phyloP scores from a whole-genome alignment of 768 basidiomycete genomes.

The Sporobolomyces phaffii region DNA sequence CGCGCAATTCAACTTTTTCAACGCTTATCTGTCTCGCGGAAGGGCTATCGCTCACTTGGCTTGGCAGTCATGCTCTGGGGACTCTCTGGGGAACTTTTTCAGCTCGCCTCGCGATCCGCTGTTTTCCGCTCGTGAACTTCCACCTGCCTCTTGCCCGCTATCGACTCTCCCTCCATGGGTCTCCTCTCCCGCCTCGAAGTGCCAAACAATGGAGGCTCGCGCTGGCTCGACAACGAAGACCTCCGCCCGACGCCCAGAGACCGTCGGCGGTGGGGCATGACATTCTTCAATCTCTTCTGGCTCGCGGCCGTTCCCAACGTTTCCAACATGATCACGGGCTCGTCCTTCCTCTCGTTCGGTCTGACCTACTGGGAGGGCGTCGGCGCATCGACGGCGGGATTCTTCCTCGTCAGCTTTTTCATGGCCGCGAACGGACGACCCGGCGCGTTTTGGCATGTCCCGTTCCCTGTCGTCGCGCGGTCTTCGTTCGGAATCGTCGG shows the following conservation, averaged over 20 bases:
- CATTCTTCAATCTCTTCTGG: slow-evolving; percentile 13
- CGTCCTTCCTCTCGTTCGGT: slow-evolving; percentile 1
- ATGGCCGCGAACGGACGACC: slow-evolving; percentile 70
- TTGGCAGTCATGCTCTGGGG: too few relatives aligned
- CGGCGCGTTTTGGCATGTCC: slow-evolving; percentile 63
- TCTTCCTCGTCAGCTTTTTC: slow-evolving; percentile 51
- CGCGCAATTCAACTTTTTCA: background rate
- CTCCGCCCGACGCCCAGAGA: slow-evolving; percentile 6
- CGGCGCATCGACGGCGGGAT: slow-evolving; percentile 6
- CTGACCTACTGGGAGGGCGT: slow-evolving; percentile 4
- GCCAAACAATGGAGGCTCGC: background rate
- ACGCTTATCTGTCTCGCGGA: too few relatives aligned
- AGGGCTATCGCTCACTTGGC: too few relatives aligned
- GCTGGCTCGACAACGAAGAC: slow-evolving; percentile 17
- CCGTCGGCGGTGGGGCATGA: background rate
- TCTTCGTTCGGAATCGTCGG: slow-evolving; percentile 53
- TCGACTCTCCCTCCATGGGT: background rate
- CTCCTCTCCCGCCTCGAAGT: slow-evolving; percentile 12
- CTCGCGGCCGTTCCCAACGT: slow-evolving; percentile 8
- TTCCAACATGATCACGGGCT: background rate
- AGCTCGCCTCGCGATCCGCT: too few relatives aligned
- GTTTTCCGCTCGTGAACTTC: too few relatives aligned
- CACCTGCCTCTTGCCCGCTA: background rate
- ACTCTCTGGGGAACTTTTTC: too few relatives aligned
- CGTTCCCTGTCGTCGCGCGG: slow-evolving; percentile 45